Percentiles rank a stretch among this genome's conserved stretches.
These are phyloP conservation scores for Arthroderma sp. DNA, from an alignment of 2,329 filamentous ascomycete genomes.

Conservation along the genomic window DNA sequence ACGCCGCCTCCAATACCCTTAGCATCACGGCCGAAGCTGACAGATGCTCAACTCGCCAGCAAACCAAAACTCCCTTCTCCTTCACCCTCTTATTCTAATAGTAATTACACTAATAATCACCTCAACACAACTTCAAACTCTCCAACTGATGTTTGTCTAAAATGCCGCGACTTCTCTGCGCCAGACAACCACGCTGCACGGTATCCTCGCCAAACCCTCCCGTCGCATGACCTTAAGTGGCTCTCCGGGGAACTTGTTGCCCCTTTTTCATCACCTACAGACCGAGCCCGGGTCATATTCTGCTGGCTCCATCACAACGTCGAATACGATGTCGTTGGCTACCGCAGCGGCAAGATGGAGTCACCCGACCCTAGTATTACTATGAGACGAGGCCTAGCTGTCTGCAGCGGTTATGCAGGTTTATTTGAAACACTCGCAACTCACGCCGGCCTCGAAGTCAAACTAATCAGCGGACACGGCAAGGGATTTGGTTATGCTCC, in stretches of 20 bases:
- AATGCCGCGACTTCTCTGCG: slow-evolving; percentile 76
- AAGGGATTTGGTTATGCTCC: slow-evolving; percentile 68
- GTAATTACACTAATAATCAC: too few relatives aligned
- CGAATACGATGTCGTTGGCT: slow-evolving; percentile 64
- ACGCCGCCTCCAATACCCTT: slow-evolving; percentile 6
- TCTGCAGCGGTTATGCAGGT: slow-evolving; percentile 83
- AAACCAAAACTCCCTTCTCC: slow-evolving; percentile 25
- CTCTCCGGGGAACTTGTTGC: slow-evolving; percentile 65
- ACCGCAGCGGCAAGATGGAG: slow-evolving; percentile 59
- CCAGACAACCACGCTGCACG: slow-evolving; percentile 66
- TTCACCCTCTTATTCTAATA: not conserved
- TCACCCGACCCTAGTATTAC: slow-evolving; percentile 58
- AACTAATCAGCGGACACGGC: slow-evolving; percentile 64
- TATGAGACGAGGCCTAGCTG: slow-evolving; percentile 63
- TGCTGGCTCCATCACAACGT: slow-evolving; percentile 95
- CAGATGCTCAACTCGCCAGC: slow-evolving; percentile 33
- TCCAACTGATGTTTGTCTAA: slow-evolving; percentile 43
- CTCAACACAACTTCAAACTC: not conserved
- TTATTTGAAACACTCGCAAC: slow-evolving; percentile 67
- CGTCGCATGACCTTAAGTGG: slow-evolving; percentile 54
- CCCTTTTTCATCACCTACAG: slow-evolving; percentile 67
- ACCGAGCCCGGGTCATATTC: slow-evolving; percentile 87
- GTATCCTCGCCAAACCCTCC: slow-evolving; percentile 60
- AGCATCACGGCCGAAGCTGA: slow-evolving; percentile 7
- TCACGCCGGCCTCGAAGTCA: slow-evolving; percentile 63